Base-by-base conservation (phyloP, 2,329 filamentous ascomycete genomes). In the Penicillium sp. region DNA sequence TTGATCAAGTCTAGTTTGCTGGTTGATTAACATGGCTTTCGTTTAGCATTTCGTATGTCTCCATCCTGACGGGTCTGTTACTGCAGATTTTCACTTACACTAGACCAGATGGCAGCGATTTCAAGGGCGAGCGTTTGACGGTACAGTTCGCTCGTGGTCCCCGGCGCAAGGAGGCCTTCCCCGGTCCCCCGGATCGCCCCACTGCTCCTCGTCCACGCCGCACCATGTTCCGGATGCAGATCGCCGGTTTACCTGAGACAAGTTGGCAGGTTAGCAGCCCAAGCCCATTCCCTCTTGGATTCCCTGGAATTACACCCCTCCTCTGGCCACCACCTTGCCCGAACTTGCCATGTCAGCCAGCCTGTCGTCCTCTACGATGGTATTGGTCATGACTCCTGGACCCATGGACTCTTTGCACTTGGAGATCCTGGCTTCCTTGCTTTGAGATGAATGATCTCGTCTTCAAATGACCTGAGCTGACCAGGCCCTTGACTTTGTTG, bases 201-300 rank as follows among this genome's bases (percentile, higher is more conserved):
- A 56, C 52, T 45, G 74, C 77, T 58, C 82, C 82, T 51, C 85
- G 92, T 61, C 92, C 92, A 51, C 84, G 92, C 62, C 88, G 92
- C 67, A 98, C 92, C 54, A 82, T 88, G 54, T 88, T 89, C 69
- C 85, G 92, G 67, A 96, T 98, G 92, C 84, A 90, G 69, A 93
- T 98, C 62, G 85, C 85, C 74, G 90, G 89, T 74, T 86, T 98
- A 69, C 89, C 90, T 66, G 90, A 96, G 76, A 98, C 92, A 76
- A 95, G 89, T 80, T 98, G 92, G 92, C 92, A 98, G 92, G 92
- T 98, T 84, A 92, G 92, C 85, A 62, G 52, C 50, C 57, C 56
- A 61, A 49, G 35, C 50, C 54, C 54, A 54, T 56, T 59, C 47
- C 41, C 39, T 41, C 48, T 42, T 51, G 57, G 56, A 59, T 49